Conservation (phyloP, 2,329 filamentous ascomycete genomes). For the Aulographum hederae region DNA sequence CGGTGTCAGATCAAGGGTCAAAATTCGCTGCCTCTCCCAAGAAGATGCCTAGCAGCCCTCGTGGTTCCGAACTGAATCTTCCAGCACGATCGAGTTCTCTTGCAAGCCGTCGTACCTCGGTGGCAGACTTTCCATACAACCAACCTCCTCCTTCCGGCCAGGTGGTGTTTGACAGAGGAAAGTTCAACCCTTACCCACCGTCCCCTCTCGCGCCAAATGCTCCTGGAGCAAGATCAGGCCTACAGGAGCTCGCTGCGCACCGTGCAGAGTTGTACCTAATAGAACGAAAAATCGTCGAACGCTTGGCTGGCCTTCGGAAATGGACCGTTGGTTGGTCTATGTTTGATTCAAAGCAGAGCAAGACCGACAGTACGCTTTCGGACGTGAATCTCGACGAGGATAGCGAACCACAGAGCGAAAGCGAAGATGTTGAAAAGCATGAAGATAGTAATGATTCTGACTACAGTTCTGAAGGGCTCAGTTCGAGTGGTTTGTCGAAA, state of each 20-base stretch:
- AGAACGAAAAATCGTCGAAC: conserved; percentile 62
- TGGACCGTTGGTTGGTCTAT: conserved; percentile 63
- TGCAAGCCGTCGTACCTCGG: conserved; percentile 10
- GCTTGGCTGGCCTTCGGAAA: conserved; percentile 48
- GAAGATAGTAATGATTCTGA: no score
- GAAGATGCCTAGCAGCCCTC: no score
- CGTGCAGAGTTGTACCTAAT: conserved; percentile 68
- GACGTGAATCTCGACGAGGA: conserved; percentile 18
- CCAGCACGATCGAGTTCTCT: not conserved
- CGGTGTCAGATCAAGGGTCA: no score
- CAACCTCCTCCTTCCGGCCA: no score
- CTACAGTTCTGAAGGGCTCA: no score
- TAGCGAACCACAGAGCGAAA: not conserved
- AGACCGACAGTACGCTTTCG: conserved; percentile 12
- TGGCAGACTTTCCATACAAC: no score
- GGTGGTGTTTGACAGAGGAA: no score
- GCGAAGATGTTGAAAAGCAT: not conserved
- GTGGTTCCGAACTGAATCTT: no score
- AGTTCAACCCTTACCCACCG: no score
- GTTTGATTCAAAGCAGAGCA: conserved; percentile 10
- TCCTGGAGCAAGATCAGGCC: conserved; percentile 29
- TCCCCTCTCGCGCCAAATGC: no score
- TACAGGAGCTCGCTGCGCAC: conserved; percentile 66
- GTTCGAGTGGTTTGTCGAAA: not conserved
- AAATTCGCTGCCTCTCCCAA: no score